These are phyloP conservation scores for Podaxis sp. DNA, from an alignment of 768 basidiomycete genomes.

Conservation along the genomic window DNA sequence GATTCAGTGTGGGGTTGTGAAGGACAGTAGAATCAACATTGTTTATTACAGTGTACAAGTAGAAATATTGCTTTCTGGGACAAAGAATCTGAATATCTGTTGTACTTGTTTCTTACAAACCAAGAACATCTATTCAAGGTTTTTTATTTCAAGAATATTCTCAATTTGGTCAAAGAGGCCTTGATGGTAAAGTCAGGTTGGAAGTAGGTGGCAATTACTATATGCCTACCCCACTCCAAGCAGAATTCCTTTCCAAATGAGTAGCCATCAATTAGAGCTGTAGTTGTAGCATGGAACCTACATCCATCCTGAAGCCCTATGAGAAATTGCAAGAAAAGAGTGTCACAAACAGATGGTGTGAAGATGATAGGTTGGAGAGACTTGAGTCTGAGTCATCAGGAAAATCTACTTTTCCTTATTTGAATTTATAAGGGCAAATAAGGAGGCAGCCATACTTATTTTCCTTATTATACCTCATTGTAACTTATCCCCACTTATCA, in stretches of 20 bases:
- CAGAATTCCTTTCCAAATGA: conserved; percentile 72
- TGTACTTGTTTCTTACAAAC: conserved; percentile 60
- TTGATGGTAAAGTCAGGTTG: conserved; percentile 66
- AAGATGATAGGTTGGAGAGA: conserved; percentile 35
- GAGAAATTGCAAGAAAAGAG: conserved; percentile 59
- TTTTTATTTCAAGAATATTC: conserved; percentile 40
- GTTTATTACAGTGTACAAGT: conserved; percentile 82
- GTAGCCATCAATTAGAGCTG: conserved; percentile 78
- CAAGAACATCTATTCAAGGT: conserved; percentile 34
- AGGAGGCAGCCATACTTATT: too few species aligned
- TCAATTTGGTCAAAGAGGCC: conserved; percentile 64
- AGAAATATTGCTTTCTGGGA: conserved; percentile 33
- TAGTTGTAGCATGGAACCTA: conserved; percentile 87
- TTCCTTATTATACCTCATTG: too few species aligned
- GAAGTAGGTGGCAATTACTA: conserved; percentile 78
- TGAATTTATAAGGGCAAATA: too few species aligned
- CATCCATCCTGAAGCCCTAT: conserved; percentile 81
- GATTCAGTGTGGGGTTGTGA: conserved; percentile 64
- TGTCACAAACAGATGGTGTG: conserved; percentile 29
- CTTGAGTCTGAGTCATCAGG: too few species aligned
- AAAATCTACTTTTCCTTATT: too few species aligned
- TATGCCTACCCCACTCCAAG: conserved; percentile 61
- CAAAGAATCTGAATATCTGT: conserved; percentile 67
- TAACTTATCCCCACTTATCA: too few species aligned
- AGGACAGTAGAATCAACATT: conserved; percentile 82